Evolutionary conservation across 768 basidiomycete genomes (phyloP), one percentile per base, ranked within the genome.

Genomic region (Collybia sordida): DNA sequence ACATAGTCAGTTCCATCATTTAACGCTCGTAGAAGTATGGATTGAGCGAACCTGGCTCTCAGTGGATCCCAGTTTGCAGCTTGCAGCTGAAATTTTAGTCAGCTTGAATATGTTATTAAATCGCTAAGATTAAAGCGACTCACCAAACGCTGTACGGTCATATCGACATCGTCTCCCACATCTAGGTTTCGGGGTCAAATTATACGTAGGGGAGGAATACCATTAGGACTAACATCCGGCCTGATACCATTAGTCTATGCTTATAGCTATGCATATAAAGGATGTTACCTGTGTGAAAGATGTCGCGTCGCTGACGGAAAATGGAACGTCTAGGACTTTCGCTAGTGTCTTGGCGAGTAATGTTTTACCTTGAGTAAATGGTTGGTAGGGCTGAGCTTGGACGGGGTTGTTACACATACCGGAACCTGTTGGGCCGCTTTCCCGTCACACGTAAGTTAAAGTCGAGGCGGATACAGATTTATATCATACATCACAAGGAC

Each of bases 91-190:
- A 15, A 43, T n/a, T n/a, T n/a, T n/a, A n/a, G 6, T 22, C 17
- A 35, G 19, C 31, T 38, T 35, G 44, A 21, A 9, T 17, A 35
- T 21, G 9, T 38, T 21, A 31, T n/a, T 28, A 37, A 31, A 15
- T 27, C 14, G 34, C 35, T n/a, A n/a, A 42, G 19, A 2, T 6
- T 42, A 42, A 36, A 2, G 42, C 31, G 22, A 60, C 76, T 66
- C 56, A 88, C 90, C 60, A 98, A 71, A 51, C 96, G 79, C 51
- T 93, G 86, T 21, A 98, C 82, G 38, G 90, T 86, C 75, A 88
- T 88, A 53, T 98, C 96, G 6, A 97, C 95, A 62, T 98, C 96
- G 62, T 97, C 96, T 56, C 95, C 95, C 40, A 98, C 92, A 70
- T 97, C 90, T 93, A 56, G 23, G 43, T 15, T 24, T 47, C 31